These are phyloP conservation scores for Barnettozyma californica DNA, from an alignment of 805 yeast genomes.

Conservation along the genomic window DNA sequence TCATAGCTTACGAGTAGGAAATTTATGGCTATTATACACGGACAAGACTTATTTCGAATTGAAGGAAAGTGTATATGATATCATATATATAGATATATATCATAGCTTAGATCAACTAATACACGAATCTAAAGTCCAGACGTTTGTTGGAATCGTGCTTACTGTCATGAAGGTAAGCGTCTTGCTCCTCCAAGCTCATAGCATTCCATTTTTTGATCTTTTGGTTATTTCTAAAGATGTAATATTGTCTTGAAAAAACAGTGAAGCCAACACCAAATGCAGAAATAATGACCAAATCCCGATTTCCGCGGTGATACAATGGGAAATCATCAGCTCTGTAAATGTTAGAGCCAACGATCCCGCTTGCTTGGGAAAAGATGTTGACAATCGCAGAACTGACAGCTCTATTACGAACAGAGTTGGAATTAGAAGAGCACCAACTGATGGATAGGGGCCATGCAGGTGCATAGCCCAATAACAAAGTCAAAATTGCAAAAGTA, in stretches of 20 bases:
- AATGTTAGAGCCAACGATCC: conserved; percentile 49
- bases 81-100: no score
- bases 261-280: conserved; percentile 5
- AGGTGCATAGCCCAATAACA: not conserved
- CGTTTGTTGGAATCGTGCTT: conserved; percentile 52
- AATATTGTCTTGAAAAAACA: conserved; percentile 27
- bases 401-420: conserved; percentile 54
- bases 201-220: conserved; percentile 46
- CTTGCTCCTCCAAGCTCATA: conserved; percentile 44
- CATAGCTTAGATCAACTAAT: not conserved
- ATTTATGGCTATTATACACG: no score
- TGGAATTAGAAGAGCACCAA: conserved; percentile 57
- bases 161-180: conserved; percentile 38
- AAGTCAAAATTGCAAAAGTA: conserved; percentile 29
- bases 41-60: no score
- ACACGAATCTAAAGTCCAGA: conserved; percentile 42
- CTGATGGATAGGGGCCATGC: conserved; percentile 3
- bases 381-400: conserved; percentile 61
- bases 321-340: conserved; percentile 55
- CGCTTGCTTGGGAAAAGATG: conserved; percentile 56
- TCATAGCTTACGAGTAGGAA: no score
- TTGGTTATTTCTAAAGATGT: conserved; percentile 33
- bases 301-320: conserved; percentile 51
- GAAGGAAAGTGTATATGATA: no score
- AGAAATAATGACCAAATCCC: conserved; percentile 12